Evolutionary conservation across 140 eudicot genomes (phyloP).

Genomic region (Bidens hawaiensis): DNA sequence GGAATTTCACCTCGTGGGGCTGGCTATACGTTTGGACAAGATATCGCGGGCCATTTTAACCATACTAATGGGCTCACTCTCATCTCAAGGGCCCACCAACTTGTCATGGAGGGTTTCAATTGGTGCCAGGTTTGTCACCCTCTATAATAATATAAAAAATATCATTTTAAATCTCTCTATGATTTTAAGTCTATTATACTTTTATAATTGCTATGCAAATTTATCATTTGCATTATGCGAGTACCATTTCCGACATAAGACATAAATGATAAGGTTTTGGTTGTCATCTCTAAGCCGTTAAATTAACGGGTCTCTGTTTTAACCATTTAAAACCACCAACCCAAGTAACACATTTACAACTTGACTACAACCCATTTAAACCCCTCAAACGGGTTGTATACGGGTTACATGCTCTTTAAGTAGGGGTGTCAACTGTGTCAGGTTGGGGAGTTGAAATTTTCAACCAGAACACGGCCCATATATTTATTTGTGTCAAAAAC

Average conservation of each 20-base stretch:
- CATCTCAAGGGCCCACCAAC: slow-evolving; percentile 65
- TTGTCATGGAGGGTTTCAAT: slow-evolving; percentile 66
- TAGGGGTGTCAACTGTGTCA: too few relatives aligned
- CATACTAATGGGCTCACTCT: slow-evolving; percentile 63
- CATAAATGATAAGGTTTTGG: too few relatives aligned
- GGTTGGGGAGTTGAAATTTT: too few relatives aligned
- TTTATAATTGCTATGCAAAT: not conserved
- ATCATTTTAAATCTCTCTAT: not conserved
- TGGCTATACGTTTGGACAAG: slow-evolving; percentile 30
- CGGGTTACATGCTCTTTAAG: not conserved
- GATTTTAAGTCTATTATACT: not conserved
- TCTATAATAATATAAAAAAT: not conserved
- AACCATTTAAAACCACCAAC: not conserved
- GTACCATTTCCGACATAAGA: not conserved
- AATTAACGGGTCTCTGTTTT: too few relatives aligned
- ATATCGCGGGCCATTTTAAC: slow-evolving; percentile 55
- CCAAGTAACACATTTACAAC: not conserved
- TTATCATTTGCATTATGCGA: not conserved
- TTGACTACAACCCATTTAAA: not conserved
- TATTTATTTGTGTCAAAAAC: too few relatives aligned
- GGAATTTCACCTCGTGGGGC: slow-evolving; percentile 76
- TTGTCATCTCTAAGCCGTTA: too few relatives aligned
- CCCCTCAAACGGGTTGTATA: too few relatives aligned
- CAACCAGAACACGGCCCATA: too few relatives aligned
- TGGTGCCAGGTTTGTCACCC: slow-evolving; percentile 54